These are phyloP conservation scores for Colletotrichum viniferum DNA, from an alignment of 2,329 filamentous ascomycete genomes.

Conservation along the genomic window DNA sequence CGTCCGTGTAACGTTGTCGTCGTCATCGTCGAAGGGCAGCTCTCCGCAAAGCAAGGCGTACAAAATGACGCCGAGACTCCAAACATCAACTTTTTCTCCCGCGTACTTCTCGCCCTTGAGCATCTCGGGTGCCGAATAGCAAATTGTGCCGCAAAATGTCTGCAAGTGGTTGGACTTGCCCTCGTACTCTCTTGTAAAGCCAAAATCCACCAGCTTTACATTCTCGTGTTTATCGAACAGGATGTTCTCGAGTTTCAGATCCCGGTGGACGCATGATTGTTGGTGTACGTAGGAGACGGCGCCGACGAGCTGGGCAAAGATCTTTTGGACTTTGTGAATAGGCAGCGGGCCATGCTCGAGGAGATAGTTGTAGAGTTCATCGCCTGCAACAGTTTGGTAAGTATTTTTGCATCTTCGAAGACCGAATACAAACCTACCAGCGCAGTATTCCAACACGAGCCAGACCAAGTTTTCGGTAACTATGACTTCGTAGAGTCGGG, in stretches of 20 bases:
- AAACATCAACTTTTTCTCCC: slow-evolving; percentile 97
- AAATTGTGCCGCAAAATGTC: slow-evolving; percentile 97
- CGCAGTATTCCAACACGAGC: slow-evolving; percentile 96
- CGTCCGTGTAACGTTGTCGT: slow-evolving; percentile 83
- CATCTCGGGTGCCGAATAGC: slow-evolving; percentile 98
- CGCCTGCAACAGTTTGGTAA: slow-evolving; percentile 58
- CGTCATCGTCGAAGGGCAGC: slow-evolving; percentile 94
- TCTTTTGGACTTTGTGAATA: slow-evolving; percentile 87
- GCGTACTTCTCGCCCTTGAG: slow-evolving; percentile 97
- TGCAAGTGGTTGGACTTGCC: slow-evolving; percentile 93
- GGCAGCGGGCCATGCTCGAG: slow-evolving; percentile 85
- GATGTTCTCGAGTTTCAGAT: slow-evolving; percentile 96
- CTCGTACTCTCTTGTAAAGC: slow-evolving; percentile 97
- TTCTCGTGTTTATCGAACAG: slow-evolving; percentile 95
- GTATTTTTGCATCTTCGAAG: slow-evolving; percentile 19
- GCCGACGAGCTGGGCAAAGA: slow-evolving; percentile 93
- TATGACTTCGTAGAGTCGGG: slow-evolving; percentile 95
- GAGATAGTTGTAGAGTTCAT: slow-evolving; percentile 97
- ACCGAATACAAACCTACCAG: slow-evolving; percentile 59
- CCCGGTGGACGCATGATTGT: slow-evolving; percentile 94
- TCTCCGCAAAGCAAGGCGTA: slow-evolving; percentile 84
- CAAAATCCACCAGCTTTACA: slow-evolving; percentile 97
- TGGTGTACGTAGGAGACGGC: slow-evolving; percentile 95
- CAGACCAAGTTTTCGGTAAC: slow-evolving; percentile 95
- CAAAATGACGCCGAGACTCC: slow-evolving; percentile 85